Base-by-base conservation (phyloP, 805 yeast genomes). In the Nakazawaea ernobii region DNA sequence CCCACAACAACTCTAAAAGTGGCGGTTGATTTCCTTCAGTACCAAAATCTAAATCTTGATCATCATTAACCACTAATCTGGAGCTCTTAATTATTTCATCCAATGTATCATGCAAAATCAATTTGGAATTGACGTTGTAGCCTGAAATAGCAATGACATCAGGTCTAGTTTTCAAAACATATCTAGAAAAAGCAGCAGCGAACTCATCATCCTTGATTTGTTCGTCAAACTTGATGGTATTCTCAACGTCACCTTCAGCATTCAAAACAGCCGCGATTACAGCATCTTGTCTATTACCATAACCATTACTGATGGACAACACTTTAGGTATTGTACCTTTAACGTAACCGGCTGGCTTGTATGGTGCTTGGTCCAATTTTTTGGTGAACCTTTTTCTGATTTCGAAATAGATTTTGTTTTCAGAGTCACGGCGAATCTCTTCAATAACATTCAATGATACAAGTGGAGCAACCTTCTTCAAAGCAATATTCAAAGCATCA, bases 131-230 rank as follows among this genome's bases (percentile, higher is more conserved):
- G 10, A 89, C 89, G 52, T 86, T 86, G 66, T 83, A 87, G 6
- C 99, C 98, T 39, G 95, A 82, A 41, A 94, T 73, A 38, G 84
- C 97, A 59, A 94, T 79, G 8, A 90, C 96, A 63, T 94, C 97
- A 1, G 98, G 98, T 46, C 77, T 77, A 51, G 80, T 74, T 28
- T 75, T 75, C 46, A 75, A 75, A 47, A 89, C 80, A 45, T 83
- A 72, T 20, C 71, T 75, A 9, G 75, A 68, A 45, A 92, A 76
- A 27, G 77, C 80, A 35, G 75, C 77, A 50, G 77, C 82, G 68
- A 91, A 94, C 6, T 81, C 83, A 8, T 71, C 64, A 54, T 66
- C 76, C 59, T 73, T 82, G 68, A 90, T 87, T 55, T 79, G 79
- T 50, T 80, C 84, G 32, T 83, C 90, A 48, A 94, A 84, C 61